Evolutionary conservation across 2,329 filamentous ascomycete species (phyloP).

Genomic region (Aspergillus tamarii): DNA sequence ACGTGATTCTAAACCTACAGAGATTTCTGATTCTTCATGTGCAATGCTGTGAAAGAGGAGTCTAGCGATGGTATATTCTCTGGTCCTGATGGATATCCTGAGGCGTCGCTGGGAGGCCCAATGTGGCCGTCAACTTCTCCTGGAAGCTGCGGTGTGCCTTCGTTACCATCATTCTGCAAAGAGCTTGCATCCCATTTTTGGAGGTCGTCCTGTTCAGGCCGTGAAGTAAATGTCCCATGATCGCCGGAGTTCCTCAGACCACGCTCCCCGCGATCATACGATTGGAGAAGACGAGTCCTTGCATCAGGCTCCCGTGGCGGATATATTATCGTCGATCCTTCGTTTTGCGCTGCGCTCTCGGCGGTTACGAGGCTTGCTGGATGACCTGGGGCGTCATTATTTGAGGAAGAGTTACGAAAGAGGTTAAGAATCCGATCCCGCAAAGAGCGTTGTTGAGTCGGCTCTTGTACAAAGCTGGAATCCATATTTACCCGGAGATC

Average conservation of each 20-base stretch:
- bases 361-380: conserved; percentile 12
- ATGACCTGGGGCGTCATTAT: conserved; percentile 16
- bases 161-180: conserved; percentile 29
- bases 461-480: conserved; percentile 26
- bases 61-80: conserved; percentile 71
- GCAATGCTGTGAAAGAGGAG: conserved; percentile 71
- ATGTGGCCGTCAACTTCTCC: conserved; percentile 5
- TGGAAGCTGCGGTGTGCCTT: conserved; percentile 36
- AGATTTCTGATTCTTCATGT: conserved; percentile 70
- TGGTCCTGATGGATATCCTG: conserved; percentile 54
- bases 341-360: conserved; percentile 13
- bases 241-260: conserved; percentile 55
- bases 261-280: conserved; percentile 41
- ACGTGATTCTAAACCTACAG: conserved; percentile 62
- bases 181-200: conserved; percentile 41
- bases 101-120: conserved; percentile 34
- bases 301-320: conserved; percentile 30
- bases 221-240: conserved; percentile 78
- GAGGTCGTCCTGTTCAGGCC: conserved; percentile 61
- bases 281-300: conserved; percentile 43
- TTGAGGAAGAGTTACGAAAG: conserved; percentile 29
- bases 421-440: conserved; percentile 36
- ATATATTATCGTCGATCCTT: not conserved
- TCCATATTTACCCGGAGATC: conserved; percentile 25
- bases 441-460: conserved; percentile 31